Evolutionary conservation across 495 filamentous ascomycete genomes (phyloP), one percentile per base, ranked within the genome.

Genomic region (Thermochaetoides thermophila): DNA sequence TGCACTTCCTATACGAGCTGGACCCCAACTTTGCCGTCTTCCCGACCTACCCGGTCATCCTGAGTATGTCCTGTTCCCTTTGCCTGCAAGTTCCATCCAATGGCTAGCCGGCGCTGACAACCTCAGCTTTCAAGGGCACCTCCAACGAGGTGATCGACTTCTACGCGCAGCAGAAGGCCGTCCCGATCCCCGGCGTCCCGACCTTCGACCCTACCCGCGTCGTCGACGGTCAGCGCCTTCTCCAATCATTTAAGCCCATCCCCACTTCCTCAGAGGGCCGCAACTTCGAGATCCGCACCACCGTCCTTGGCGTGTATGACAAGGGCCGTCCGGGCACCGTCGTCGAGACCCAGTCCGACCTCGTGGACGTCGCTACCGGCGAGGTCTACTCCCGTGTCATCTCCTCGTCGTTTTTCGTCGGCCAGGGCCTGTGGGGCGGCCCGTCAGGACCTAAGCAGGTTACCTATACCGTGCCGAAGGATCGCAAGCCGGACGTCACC

Each of bases 1-100:
- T 92, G 43, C 84, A 91, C 44, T 92, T 91, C 51, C 74, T 91
- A 55, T 92, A 84, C 39, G 83, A 87, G 56, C 68, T 86, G 18
- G 77, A 91, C 50, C 81, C 83, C 27, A 64, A 74, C 40, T 91
- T 92, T 55, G 45, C 75, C 23, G 77, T 80, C 50, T 94, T 92
- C 57, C 84, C 84, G 4, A 89, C 84, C 33, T 92, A 91, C 51
- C 70, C 83, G 16, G 65, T 86, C 37, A 76, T 87, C 42, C 76
- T 92, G 19, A 74, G 76, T 81, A 70, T 38, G 73, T 46, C 27
- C 3, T 21, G 14, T 27, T 21, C 17, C 26, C 6, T 15, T 18
- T 14, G 2, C 3, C 19, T 5, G 17, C n/a, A 7, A 17, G 22
- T 17, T 18, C 5, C 17, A 3, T 16, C 7, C 22, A 6, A 16